phyloP scores from a whole-genome alignment of 2,329 filamentous ascomycete species.

The Colletotrichum incanum region DNA sequence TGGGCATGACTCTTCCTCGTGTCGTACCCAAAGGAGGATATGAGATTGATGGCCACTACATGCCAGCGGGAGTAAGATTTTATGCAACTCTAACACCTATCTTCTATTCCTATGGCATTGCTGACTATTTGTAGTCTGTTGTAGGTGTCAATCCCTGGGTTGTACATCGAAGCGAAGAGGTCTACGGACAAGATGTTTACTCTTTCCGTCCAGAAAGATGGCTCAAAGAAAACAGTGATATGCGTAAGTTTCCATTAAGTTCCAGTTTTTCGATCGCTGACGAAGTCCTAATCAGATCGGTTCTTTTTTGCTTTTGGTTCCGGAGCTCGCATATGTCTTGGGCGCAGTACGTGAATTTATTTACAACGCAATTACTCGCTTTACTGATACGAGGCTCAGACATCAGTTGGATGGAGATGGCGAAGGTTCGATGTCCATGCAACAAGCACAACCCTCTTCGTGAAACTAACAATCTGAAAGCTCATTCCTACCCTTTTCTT shows the following conservation, averaged over 20 bases:
- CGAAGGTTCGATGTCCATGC: constrained; percentile 8
- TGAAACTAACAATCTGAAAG: not conserved
- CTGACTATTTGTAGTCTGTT: constrained; percentile 16
- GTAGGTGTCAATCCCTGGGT: constrained; percentile 49
- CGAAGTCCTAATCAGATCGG: not conserved
- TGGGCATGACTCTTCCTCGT: constrained; percentile 34
- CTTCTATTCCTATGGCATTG: not conserved
- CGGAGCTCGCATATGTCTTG: constrained; percentile 20
- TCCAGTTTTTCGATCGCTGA: not conserved
- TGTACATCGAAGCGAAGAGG: constrained; percentile 42
- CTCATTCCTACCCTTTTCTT: constrained; percentile 26
- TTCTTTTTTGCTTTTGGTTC: constrained; percentile 33
- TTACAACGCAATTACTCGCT: not conserved
- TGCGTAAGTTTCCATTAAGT: constrained; percentile 10
- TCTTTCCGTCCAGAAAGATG: constrained; percentile 36
- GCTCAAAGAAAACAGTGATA: constrained; percentile 27
- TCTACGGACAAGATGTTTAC: constrained; percentile 26
- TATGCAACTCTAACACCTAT: too few species aligned
- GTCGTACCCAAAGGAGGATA: constrained; percentile 29
- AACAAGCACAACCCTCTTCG: too few species aligned
- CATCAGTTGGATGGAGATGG: constrained; percentile 41
- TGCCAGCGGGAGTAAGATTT: constrained; percentile 46
- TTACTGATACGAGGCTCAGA: constrained; percentile 1
- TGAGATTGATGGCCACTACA: constrained; percentile 45
- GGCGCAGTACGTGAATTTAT: constrained; percentile 12